Conservation (phyloP, 805 yeast genomes). For the Dipodascus geniculatus region DNA sequence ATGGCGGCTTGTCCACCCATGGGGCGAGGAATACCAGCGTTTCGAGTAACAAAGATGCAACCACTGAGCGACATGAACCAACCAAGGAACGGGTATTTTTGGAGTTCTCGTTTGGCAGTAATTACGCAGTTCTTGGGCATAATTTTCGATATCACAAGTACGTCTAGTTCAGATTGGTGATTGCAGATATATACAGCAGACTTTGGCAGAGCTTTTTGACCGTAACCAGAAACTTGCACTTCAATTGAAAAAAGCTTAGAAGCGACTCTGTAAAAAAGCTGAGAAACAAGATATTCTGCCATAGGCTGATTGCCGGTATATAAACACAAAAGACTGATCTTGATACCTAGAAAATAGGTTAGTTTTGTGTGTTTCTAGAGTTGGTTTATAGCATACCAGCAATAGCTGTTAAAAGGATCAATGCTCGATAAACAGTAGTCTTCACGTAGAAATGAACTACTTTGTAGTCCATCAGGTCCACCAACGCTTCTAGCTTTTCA, state of each 20-base stretch:
- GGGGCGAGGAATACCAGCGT: conserved; percentile 62
- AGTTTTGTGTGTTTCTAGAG: no score
- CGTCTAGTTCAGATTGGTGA: conserved; percentile 86
- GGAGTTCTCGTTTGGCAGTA: conserved; percentile 78
- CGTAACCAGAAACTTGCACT: conserved; percentile 45
- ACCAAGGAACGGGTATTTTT: conserved; percentile 82
- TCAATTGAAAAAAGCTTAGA: conserved; percentile 51
- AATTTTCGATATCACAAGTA: conserved; percentile 64
- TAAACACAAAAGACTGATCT: no score
- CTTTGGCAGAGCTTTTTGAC: conserved; percentile 12
- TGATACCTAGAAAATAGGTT: no score
- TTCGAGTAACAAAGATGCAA: conserved; percentile 81
- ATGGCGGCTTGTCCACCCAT: conserved; percentile 63
- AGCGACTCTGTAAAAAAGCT: conserved; percentile 59
- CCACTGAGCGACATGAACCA: conserved; percentile 94
- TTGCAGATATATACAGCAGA: conserved; percentile 81
- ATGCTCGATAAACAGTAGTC: background rate
- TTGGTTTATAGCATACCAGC: conserved; percentile 31
- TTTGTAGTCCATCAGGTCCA: background rate
- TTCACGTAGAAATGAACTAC: background rate
- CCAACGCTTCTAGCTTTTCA: background rate
- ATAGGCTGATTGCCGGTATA: conserved; percentile 73
- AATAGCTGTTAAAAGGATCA: background rate
- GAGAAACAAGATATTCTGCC: conserved; percentile 83
- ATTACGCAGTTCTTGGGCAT: conserved; percentile 87